Evolutionary conservation across 2,329 filamentous ascomycete species (phyloP).

Genomic region (Cordyceps militaris): DNA sequence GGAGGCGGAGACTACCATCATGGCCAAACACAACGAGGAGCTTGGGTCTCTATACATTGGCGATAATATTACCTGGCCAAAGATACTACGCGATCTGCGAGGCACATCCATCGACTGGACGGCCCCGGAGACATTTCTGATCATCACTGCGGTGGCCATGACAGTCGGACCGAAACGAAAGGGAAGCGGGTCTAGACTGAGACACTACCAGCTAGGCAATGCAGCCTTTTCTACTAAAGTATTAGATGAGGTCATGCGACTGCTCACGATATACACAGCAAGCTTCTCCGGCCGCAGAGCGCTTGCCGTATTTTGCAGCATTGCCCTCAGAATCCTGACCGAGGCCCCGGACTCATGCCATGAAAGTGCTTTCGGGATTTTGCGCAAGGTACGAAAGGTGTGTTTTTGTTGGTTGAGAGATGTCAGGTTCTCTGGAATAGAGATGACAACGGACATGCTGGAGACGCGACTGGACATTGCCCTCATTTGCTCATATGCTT

Average conservation of each 20-base stretch:
- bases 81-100: neutral
- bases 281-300: neutral
- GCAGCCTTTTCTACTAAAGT: neutral
- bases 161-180: neutral
- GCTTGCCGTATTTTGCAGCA: neutral
- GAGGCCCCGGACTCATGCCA: neutral
- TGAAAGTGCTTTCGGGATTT: fast-evolving
- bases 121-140: neutral
- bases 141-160: neutral
- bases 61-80: neutral
- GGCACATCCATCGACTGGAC: slow-evolving; percentile 3
- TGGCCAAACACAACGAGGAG: slow-evolving; percentile 20
- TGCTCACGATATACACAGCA: neutral
- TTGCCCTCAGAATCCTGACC: neutral
- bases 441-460: neutral
- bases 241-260: neutral
- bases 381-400: neutral
- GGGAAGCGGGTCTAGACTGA: too few relatives aligned
- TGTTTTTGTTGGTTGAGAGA: neutral
- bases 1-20: fast-evolving
- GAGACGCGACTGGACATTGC: neutral
- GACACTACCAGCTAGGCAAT: neutral
- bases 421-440: fast-evolving
- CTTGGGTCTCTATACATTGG: neutral
- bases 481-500: neutral